Evolutionary conservation across 129 eudicot genomes (phyloP).

Genomic region (Flaveria robusta): DNA sequence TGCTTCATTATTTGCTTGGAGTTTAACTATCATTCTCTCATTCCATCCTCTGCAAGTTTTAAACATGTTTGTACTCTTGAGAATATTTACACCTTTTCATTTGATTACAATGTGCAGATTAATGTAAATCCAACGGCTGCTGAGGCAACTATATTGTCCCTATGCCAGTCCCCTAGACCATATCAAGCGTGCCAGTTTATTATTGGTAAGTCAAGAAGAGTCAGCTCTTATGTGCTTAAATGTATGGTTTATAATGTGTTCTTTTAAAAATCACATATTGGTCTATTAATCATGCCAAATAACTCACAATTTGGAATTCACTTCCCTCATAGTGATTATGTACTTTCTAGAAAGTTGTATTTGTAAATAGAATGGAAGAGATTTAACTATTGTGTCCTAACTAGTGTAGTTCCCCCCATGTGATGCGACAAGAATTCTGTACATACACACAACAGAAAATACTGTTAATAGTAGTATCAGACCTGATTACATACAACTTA

Average conservation of each 20-base stretch:
- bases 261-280: background rate
- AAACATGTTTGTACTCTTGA: constrained; percentile 5
- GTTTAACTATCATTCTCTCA: background rate
- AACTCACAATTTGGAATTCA: constrained; percentile 12
- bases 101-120: constrained; percentile 52
- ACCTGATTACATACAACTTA: no score
- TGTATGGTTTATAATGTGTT: constrained; percentile 15
- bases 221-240: constrained; percentile 15
- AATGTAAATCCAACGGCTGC: constrained; percentile 86
- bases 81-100: constrained; percentile 7
- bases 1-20: constrained; percentile 15
- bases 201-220: constrained; percentile 64
- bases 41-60: background rate
- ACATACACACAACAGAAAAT: no score
- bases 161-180: constrained; percentile 81
- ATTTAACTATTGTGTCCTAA: background rate
- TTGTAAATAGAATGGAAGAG: background rate
- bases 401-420: no score
- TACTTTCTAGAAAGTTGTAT: background rate
- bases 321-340: background rate
- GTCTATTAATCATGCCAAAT: constrained; percentile 1
- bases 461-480: no score
- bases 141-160: constrained; percentile 84
- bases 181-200: constrained; percentile 84
- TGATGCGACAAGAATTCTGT: no score